Conservation (phyloP, 108 stramenopile genomes). For the Discostella stelligeroides region DNA sequence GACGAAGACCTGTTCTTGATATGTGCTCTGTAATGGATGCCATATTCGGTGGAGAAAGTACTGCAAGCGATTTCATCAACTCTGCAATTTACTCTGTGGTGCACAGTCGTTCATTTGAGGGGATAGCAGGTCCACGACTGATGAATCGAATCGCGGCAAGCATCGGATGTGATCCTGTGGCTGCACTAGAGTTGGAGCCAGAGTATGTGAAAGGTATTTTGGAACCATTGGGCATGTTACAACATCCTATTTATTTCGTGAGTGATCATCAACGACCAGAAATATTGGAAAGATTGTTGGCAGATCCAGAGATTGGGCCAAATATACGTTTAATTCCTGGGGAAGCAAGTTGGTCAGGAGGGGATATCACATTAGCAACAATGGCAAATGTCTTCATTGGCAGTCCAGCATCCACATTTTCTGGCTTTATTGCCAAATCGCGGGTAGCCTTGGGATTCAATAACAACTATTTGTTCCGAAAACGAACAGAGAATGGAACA, state of each 20-base stretch:
- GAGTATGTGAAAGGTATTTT: conserved; percentile 40
- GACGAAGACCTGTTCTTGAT: neutral
- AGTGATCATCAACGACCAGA: conserved; percentile 31
- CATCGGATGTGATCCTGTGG: conserved; percentile 39
- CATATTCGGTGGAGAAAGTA: neutral
- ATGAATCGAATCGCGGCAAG: neutral
- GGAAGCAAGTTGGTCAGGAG: conserved; percentile 35
- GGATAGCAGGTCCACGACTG: neutral
- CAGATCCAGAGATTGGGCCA: conserved; percentile 36
- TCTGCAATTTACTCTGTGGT: conserved; percentile 26
- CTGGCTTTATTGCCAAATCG: too few relatives aligned
- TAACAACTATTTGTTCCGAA: too few relatives aligned
- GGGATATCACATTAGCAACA: conserved; percentile 30
- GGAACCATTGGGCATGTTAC: conserved; percentile 31
- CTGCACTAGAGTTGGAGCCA: conserved; percentile 34
- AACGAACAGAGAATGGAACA: too few relatives aligned
- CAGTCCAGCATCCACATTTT: too few relatives aligned
- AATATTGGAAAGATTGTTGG: conserved; percentile 14
- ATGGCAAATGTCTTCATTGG: conserved; percentile 42
- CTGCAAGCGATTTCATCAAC: too few relatives aligned
- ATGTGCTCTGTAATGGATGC: conserved; percentile 9
- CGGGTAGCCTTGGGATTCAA: too few relatives aligned
- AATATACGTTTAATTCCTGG: conserved; percentile 11
- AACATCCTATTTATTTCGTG: conserved; percentile 32
- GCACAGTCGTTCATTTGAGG: conserved; percentile 21